Base-by-base conservation (phyloP, 2,329 filamentous ascomycete genomes). In the Pseudogymnoascus sp. region DNA sequence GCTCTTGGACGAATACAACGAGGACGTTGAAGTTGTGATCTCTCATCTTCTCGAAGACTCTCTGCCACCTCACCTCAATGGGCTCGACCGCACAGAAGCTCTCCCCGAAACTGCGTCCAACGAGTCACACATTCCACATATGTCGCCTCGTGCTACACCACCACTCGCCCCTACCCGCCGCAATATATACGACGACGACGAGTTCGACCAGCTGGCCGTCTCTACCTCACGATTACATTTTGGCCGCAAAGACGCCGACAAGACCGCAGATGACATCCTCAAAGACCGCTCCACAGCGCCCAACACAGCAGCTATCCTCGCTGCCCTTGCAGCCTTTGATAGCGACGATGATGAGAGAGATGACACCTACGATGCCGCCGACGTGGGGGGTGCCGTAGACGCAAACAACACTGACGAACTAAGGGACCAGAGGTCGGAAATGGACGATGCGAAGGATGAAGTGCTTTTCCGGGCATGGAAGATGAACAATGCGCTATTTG, bases 291-390 rank as follows among this genome's bases (percentile, higher is more conserved):
- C 83, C 18, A 78, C 77, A 1, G 85, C 87, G 3, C 84, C 88
- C 1, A 86, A 87, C 70, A 96, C 96, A 77, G 90, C 91, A 0
- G 88, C 91, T 10, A 96, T 97, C 69, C 78, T 96, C 23, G 90
- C 93, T 2, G 93, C 93, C 0, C 83, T 97, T 2, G 91, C 91
- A 14, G 83, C 88, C 0, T 97, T 97, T 69, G 93, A 97, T 76
- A 88, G 88, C 0, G 93, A 97, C 70, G 95, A 97, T 68, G 95
- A 99, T 73, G 95, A 99, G 77, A 85, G 92, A 37, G 95, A 99
- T 74, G 95, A 99, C 74, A 97, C 93, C 0, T 99, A 99, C 73
- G 95, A 99, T 70, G 86, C 88, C 1, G 91, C 86, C 60, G 95
- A 97, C 71, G 91, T 97, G 1, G 95, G 95, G 37, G 93, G 93